A percentile compares a stretch with the other conserved stretches of the same genome.
Conservation (phyloP, 2,329 filamentous ascomycete species). For the Colletotrichum horii region DNA sequence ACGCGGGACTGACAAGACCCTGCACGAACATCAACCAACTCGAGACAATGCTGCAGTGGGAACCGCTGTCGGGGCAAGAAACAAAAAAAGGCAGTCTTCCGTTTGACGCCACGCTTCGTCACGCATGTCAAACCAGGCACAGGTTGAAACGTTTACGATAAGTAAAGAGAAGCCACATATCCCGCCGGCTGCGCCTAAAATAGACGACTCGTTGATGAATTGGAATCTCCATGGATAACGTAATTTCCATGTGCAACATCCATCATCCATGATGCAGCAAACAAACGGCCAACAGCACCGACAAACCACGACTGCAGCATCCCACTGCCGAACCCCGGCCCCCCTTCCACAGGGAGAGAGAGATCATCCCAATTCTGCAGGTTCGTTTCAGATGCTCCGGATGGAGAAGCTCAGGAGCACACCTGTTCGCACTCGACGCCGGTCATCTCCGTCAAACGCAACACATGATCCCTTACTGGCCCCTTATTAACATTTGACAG, state of each 20-base stretch:
- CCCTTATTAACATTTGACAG: conserved; percentile 7
- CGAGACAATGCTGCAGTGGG: conserved; percentile 1
- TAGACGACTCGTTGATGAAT: not conserved
- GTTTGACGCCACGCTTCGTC: not conserved
- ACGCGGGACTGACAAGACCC: conserved; percentile 12
- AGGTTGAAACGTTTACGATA: not conserved
- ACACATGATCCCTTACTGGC: not conserved
- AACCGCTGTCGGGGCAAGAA: conserved; percentile 16
- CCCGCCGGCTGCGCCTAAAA: not conserved
- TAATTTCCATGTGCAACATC: not conserved
- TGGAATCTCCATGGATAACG: not conserved
- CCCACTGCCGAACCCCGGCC: not conserved
- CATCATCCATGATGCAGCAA: not conserved
- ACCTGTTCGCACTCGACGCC: not conserved
- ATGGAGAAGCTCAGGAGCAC: not conserved
- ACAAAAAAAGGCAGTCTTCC: conserved; percentile 1
- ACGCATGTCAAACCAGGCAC: conserved; percentile 2
- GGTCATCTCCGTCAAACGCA: conserved; percentile 21
- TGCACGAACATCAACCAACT: conserved; percentile 6
- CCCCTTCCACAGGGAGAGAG: not conserved
- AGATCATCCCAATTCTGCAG: conserved; percentile 13
- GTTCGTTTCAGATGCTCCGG: conserved; percentile 19
- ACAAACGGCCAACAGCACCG: not conserved
- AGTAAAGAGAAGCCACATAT: not conserved
- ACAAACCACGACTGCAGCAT: not conserved